These are phyloP conservation scores for Albophoma yamanashiensis DNA, from an alignment of 2,329 filamentous ascomycete species.

Conservation along the genomic window DNA sequence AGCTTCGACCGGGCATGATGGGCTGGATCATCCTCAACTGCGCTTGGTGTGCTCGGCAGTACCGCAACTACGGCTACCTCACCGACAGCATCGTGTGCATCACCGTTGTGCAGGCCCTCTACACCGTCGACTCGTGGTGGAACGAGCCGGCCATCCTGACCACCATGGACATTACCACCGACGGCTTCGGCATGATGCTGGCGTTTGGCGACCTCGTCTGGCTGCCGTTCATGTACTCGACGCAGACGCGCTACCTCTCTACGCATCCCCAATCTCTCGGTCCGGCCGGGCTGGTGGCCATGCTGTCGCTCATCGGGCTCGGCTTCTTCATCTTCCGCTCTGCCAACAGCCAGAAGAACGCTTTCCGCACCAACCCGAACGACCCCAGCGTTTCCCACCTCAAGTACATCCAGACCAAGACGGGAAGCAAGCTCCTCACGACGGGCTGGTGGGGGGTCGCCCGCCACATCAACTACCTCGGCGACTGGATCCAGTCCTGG, in stretches of 20 bases:
- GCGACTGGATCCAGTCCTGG: constrained; percentile 92
- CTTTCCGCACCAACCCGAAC: constrained; percentile 77
- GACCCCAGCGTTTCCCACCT: constrained; percentile 72
- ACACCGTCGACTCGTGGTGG: constrained; percentile 74
- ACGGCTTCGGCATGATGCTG: constrained; percentile 94
- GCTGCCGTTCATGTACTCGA: constrained; percentile 82
- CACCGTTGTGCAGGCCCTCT: constrained; percentile 66
- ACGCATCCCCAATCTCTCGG: constrained; percentile 75
- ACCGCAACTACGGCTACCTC: constrained; percentile 70
- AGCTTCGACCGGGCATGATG: constrained; percentile 84
- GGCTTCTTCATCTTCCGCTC: constrained; percentile 91
- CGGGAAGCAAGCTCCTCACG: constrained; percentile 69
- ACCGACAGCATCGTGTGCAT: constrained; percentile 81
- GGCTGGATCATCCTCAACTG: constrained; percentile 82
- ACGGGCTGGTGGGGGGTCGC: constrained; percentile 91
- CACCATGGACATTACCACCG: constrained; percentile 87
- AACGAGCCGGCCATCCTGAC: constrained; percentile 86
- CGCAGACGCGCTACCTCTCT: constrained; percentile 76
- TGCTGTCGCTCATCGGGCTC: constrained; percentile 54
- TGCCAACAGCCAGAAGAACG: constrained; percentile 93
- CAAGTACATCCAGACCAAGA: constrained; percentile 74
- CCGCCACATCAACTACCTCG: constrained; percentile 91
- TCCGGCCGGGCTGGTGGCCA: constrained; percentile 48
- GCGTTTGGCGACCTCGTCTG: constrained; percentile 86
- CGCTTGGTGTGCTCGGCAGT: constrained; percentile 78